Percentiles rank a stretch among this genome's conserved stretches.
Evolutionary conservation across 768 basidiomycete genomes (phyloP).

Genomic region (Termitomyces eurrhizus): DNA sequence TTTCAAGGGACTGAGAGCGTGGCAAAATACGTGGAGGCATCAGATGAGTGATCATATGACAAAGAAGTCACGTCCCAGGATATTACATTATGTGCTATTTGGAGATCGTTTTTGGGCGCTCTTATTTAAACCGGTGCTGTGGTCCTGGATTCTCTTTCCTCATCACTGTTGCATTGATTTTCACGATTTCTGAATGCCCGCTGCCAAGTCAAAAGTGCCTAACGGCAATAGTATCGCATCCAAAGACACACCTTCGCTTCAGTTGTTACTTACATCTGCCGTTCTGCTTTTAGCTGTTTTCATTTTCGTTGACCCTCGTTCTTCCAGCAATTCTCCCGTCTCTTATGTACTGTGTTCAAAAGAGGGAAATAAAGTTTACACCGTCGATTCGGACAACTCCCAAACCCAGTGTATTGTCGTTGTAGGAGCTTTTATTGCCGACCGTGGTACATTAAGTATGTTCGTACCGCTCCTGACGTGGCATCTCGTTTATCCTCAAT

Average conservation of each 20-base stretch:
- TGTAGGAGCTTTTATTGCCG: conserved; percentile 43
- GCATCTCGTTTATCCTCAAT: conserved; percentile 1
- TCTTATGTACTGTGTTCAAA: conserved; percentile 63
- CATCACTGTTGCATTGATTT: neutral
- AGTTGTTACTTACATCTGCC: conserved; percentile 1
- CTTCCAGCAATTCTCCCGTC: neutral
- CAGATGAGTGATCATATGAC: neutral
- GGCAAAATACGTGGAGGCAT: neutral
- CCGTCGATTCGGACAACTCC: conserved; percentile 53
- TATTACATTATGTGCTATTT: neutral
- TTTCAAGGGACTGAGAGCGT: neutral
- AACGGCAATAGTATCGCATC: neutral
- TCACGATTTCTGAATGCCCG: neutral
- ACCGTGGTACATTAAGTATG: conserved; percentile 55
- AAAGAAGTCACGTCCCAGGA: neutral
- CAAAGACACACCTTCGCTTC: neutral
- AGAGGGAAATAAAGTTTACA: conserved; percentile 52
- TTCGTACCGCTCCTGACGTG: conserved; percentile 8
- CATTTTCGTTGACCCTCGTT: conserved; percentile 10
- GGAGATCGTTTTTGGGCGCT: neutral
- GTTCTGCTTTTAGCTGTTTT: conserved; percentile 12
- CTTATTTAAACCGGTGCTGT: neutral
- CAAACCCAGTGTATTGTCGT: conserved; percentile 64
- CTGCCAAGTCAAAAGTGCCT: conserved; percentile 1
- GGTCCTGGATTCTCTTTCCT: neutral